These are phyloP conservation scores for Aspergillus homomorphus DNA, from an alignment of 495 filamentous ascomycete species.

Conservation along the genomic window DNA sequence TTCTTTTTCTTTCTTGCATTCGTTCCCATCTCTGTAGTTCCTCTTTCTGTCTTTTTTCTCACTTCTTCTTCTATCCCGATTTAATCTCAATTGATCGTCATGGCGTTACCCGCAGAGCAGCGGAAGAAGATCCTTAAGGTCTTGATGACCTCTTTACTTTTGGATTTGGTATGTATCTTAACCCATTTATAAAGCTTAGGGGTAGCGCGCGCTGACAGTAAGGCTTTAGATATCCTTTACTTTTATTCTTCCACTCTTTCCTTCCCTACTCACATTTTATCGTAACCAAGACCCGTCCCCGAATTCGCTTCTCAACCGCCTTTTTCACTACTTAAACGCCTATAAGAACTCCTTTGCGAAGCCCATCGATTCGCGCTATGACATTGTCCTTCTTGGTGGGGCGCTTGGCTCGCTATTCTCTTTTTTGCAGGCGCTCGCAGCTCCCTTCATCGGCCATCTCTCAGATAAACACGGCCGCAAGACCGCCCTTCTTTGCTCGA, in stretches of 20 bases:
- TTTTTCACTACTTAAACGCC: conserved; percentile 81
- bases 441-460: conserved; percentile 83
- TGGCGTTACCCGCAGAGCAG: conserved; percentile 41
- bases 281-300: conserved; percentile 58
- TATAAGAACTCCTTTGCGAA: conserved; percentile 94
- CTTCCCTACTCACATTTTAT: conserved; percentile 92
- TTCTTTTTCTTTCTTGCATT: conserved; percentile 15
- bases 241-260: conserved; percentile 97
- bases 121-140: conserved; percentile 84
- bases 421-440: conserved; percentile 87
- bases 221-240: conserved; percentile 73
- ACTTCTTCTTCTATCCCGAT: conserved; percentile 6
- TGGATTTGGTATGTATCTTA: conserved; percentile 58
- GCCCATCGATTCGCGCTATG: conserved; percentile 93
- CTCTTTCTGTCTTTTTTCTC: conserved; percentile 9
- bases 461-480: conserved; percentile 88
- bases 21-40: conserved; percentile 2
- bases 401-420: conserved; percentile 93
- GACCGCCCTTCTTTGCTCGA: conserved; percentile 83
- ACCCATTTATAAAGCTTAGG: not conserved
- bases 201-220: not conserved
- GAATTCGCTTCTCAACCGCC: conserved; percentile 66
- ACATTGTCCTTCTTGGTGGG: conserved; percentile 93
- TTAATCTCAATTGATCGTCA: conserved; percentile 22
- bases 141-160: conserved; percentile 65